Conservation (phyloP, 805 yeast genomes). For the Yamadazyma sp. region DNA sequence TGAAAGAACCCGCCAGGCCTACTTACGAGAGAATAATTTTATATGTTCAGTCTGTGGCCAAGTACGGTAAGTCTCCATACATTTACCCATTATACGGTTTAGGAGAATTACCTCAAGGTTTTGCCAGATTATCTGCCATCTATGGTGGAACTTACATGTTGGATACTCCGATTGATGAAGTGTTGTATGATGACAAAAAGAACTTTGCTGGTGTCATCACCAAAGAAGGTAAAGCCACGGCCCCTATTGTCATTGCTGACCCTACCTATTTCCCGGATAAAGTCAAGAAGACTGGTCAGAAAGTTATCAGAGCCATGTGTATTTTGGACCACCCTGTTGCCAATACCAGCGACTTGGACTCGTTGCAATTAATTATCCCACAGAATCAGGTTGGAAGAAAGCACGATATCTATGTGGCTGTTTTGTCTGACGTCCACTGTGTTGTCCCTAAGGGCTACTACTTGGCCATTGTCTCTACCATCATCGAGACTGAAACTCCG, state of each 20-base stretch:
- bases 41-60: slow-evolving; percentile 86
- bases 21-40: slow-evolving; percentile 82
- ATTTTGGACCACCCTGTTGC: slow-evolving; percentile 88
- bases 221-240: slow-evolving; percentile 87
- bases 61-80: slow-evolving; percentile 95
- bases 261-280: slow-evolving; percentile 94
- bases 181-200: slow-evolving; percentile 62
- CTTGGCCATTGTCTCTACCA: slow-evolving; percentile 90
- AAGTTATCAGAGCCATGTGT: slow-evolving; percentile 83
- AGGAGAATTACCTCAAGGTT: slow-evolving; percentile 99
- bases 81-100: slow-evolving; percentile 94
- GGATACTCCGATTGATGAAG: slow-evolving; percentile 92
- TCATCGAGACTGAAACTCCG: slow-evolving; percentile 90
- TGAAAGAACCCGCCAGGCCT: slow-evolving; percentile 87
- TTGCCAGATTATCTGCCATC: slow-evolving; percentile 93
- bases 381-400: slow-evolving; percentile 92
- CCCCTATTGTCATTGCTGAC: slow-evolving; percentile 93
- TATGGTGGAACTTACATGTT: slow-evolving; percentile 99
- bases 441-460: slow-evolving; percentile 87
- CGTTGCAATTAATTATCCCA: slow-evolving; percentile 92
- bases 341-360: slow-evolving; percentile 76
- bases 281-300: slow-evolving; percentile 69
- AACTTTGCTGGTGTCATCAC: slow-evolving; percentile 85
- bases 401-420: slow-evolving; percentile 92
- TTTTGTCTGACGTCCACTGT: slow-evolving; percentile 83